A percentile compares a stretch with the other conserved stretches of the same genome.
These are phyloP conservation scores for Neoboletus brunneissimus DNA, from an alignment of 768 basidiomycete genomes.

Conservation along the genomic window DNA sequence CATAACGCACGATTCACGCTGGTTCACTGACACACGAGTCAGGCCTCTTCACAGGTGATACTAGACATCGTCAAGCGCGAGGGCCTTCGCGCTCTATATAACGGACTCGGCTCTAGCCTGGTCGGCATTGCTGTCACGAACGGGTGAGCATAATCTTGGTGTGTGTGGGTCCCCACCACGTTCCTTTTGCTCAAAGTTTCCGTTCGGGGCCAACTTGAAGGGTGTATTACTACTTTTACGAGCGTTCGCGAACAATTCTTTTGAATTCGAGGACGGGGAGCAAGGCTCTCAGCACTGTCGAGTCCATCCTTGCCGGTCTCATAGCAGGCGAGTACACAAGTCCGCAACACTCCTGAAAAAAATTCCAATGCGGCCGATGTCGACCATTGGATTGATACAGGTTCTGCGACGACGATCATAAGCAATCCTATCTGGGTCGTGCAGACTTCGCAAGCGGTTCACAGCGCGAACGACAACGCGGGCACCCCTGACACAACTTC, in stretches of 20 bases:
- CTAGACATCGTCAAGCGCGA: conserved; percentile 80
- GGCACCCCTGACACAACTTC: conserved; percentile 28
- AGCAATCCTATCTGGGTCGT: conserved; percentile 98
- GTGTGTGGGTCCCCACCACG: background rate
- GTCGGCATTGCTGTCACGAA: conserved; percentile 93
- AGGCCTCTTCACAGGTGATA: conserved; percentile 67
- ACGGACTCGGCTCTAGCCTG: conserved; percentile 80
- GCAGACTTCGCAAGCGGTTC: conserved; percentile 84
- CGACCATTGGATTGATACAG: conserved; percentile 36
- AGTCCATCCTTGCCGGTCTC: conserved; percentile 85
- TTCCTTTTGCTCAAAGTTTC: background rate
- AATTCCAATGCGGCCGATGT: background rate
- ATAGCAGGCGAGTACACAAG: conserved; percentile 62
- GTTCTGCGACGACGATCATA: conserved; percentile 82
- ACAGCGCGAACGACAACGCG: conserved; percentile 40
- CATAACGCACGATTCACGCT: background rate
- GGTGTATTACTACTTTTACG: conserved; percentile 93
- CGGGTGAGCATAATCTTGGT: conserved; percentile 48
- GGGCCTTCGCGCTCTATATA: conserved; percentile 81
- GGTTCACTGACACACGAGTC: conserved; percentile 3
- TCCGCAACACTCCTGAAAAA: background rate
- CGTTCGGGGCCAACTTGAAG: conserved; percentile 39
- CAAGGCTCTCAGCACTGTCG: conserved; percentile 77
- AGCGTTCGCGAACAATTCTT: conserved; percentile 59
- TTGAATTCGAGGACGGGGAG: conserved; percentile 52